Conservation (phyloP, 371 early-diverging fungal genomes). For the Actinomortierella wolfii region DNA sequence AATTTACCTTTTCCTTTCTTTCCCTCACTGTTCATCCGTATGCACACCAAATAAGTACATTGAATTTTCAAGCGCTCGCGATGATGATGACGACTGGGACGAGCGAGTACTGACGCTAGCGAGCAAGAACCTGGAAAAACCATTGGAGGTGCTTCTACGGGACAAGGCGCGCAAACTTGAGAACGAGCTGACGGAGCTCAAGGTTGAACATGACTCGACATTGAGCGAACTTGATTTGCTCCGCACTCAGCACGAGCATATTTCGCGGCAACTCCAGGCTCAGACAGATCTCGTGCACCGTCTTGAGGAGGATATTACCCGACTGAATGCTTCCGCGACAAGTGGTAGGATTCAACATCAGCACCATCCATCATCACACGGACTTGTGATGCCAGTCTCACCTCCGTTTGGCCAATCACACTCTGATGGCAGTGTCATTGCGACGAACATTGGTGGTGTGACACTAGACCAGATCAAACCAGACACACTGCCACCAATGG, state of each 20-base stretch:
- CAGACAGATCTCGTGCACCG: constrained; percentile 63
- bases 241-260: constrained; percentile 25
- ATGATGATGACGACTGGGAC: constrained; percentile 44
- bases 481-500: no score
- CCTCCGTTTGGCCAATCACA: constrained; percentile 31
- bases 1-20: neutral
- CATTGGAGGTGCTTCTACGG: constrained; percentile 76
- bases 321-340: constrained; percentile 38
- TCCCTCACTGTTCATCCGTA: neutral
- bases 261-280: constrained; percentile 49
- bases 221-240: constrained; percentile 47
- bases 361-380: neutral
- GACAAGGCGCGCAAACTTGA: constrained; percentile 85
- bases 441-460: constrained; percentile 23
- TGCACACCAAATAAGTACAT: constrained; percentile 18
- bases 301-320: constrained; percentile 77
- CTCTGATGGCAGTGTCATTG: constrained; percentile 8
- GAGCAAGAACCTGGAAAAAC: constrained; percentile 35
- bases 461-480: constrained; percentile 11
- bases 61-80: constrained; percentile 38
- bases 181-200: constrained; percentile 71
- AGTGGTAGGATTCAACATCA: neutral
- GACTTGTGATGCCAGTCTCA: constrained; percentile 14
- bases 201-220: constrained; percentile 55
- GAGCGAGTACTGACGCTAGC: constrained; percentile 45